Conservation (phyloP, 140 eudicot species). For the Cichorium intybus region DNA sequence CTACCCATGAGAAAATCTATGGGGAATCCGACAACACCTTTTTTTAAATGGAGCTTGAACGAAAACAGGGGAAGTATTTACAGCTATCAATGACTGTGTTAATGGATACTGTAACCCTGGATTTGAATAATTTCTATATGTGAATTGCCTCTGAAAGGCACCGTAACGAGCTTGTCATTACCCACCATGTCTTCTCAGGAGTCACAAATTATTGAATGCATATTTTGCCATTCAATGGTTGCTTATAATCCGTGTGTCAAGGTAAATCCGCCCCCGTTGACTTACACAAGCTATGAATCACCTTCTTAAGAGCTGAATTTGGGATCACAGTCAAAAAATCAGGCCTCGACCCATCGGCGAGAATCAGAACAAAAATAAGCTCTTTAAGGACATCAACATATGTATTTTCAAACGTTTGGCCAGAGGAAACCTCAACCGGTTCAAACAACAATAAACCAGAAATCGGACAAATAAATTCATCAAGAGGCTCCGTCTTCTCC, state of each 20-base stretch:
- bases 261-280: constrained; percentile 33
- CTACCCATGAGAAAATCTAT: constrained; percentile 64
- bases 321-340: constrained; percentile 67
- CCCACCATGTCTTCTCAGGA: too few relatives aligned
- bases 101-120: constrained; percentile 31
- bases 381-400: constrained; percentile 50
- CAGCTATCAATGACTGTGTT: constrained; percentile 22
- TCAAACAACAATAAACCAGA: constrained; percentile 60
- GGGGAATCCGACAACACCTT: constrained; percentile 42
- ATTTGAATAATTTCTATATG: constrained; percentile 27
- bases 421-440: constrained; percentile 76
- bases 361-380: constrained; percentile 45
- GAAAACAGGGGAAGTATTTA: constrained; percentile 35
- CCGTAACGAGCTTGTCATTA: constrained; percentile 30
- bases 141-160: constrained; percentile 27
- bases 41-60: constrained; percentile 51
- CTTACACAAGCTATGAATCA: constrained; percentile 67
- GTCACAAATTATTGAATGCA: too few relatives aligned
- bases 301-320: constrained; percentile 58
- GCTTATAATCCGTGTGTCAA: constrained; percentile 35
- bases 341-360: constrained; percentile 57
- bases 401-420: constrained; percentile 69
- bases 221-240: too few relatives aligned
- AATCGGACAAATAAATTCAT: constrained; percentile 74
- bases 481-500: constrained; percentile 38